Evolutionary conservation across 2,329 filamentous ascomycete genomes (phyloP).

Genomic region (Pseudogymnoascus sp.): DNA sequence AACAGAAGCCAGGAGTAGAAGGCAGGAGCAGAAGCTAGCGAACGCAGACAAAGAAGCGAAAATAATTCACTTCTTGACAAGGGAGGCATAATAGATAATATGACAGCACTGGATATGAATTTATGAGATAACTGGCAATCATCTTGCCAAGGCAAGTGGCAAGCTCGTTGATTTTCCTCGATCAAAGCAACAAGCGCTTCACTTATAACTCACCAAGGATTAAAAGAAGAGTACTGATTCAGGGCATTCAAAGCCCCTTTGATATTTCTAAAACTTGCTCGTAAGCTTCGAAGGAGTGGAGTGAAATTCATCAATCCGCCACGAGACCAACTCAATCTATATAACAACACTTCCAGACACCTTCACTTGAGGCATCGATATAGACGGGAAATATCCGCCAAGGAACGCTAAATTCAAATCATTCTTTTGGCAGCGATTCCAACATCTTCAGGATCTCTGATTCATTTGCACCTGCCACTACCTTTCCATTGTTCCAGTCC

Average conservation of each 20-base stretch:
- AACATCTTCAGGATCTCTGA: slow-evolving; percentile 84
- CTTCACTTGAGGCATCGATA: background rate
- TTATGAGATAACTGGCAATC: background rate
- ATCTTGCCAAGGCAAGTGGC: background rate
- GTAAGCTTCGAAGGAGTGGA: background rate
- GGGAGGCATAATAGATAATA: background rate
- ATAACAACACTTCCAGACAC: background rate
- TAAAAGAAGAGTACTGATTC: background rate
- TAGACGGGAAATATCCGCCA: background rate
- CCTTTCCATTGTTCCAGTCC: slow-evolving; percentile 90
- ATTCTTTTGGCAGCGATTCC: slow-evolving; percentile 45
- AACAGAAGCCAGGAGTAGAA: background rate
- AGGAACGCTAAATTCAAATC: slow-evolving; percentile 9
- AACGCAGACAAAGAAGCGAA: background rate
- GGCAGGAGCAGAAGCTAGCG: background rate
- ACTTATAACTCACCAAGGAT: background rate
- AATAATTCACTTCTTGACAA: background rate
- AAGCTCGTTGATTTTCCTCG: background rate
- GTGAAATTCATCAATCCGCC: background rate
- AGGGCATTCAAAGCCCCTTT: background rate
- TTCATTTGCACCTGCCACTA: slow-evolving; percentile 68
- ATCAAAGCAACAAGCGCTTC: background rate
- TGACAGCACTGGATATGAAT: background rate
- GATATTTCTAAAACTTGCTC: background rate
- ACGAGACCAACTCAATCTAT: background rate